Base-by-base conservation (phyloP, 169 alveolate species). In the Amoebophrya sp. region DNA sequence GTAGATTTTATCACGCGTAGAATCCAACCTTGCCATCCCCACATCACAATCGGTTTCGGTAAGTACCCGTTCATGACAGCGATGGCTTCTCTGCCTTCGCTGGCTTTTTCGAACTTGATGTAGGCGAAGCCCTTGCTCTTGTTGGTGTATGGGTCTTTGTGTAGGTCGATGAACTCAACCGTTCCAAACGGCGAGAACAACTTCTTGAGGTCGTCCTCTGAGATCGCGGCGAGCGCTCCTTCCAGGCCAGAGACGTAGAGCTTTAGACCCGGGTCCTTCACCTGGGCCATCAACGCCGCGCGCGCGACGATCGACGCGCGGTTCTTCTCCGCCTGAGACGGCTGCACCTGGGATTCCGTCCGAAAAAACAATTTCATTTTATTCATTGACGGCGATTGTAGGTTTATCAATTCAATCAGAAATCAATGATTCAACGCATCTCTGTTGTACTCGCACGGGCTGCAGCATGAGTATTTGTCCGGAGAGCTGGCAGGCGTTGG, bases 301-400 rank as follows among this genome's bases (percentile, higher is more conserved):
- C 78, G 78, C 7, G 78, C 78, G 38, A 58, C 78, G 29, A 41
- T 88, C 23, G 50, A 34, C 67, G 41, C 45, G 29, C 41, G 89
- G 29, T 88, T 88, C 50, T 88, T 88, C 58, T 88, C 89, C 38
- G 89, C 89, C 89, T 88, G 89, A 10, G 40, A 18, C 10, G 58
- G 89, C 89, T 88, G 89, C 16, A 88, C 45, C 38, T 88, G 41
- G 0, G 2, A 1, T 58, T 16, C 5, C 34, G 23, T 16, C 4
- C 23, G 34, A 58, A 58, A 58, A 58, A 13, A 29, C 4, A n/a
- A 58, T 2, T 16, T 29, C 78, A 1, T 16, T 58, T 58, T 13
- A 58, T 58, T 58, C n/a, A n/a, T n/a, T n/a, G n/a, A n/a, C n/a
- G n/a, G n/a, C n/a, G n/a, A n/a, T 58, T n/a, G 78, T 2, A 58